Conservation (phyloP, 2,329 filamentous ascomycete species). For the Ascochyta koolunga region DNA sequence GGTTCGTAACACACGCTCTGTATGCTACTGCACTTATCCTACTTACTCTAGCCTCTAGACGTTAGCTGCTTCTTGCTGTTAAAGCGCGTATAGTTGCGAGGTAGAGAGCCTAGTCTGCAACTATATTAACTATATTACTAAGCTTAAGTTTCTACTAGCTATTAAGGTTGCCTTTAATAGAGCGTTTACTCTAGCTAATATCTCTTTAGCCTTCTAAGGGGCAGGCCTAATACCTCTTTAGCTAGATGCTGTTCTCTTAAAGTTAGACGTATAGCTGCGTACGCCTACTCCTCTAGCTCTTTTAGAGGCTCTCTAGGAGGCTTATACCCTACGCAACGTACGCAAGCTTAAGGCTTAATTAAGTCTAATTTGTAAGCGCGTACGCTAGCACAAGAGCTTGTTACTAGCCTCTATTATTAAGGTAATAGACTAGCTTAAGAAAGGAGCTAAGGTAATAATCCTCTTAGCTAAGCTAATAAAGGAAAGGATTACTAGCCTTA, state of each 20-base stretch:
- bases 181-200: background rate
- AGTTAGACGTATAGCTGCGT: background rate
- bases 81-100: slow-evolving; percentile 39
- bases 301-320: background rate
- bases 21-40: too few relatives aligned
- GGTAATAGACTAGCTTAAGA: too few relatives aligned
- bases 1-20: too few relatives aligned
- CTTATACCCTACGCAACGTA: background rate
- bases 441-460: too few relatives aligned
- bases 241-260: background rate
- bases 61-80: slow-evolving; percentile 45
- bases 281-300: background rate
- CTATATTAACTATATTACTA: too few relatives aligned
- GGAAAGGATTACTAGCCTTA: too few relatives aligned
- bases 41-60: too few relatives aligned
- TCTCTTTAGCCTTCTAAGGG: background rate
- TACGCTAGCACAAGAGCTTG: too few relatives aligned
- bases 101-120: slow-evolving; percentile 32
- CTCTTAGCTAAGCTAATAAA: too few relatives aligned
- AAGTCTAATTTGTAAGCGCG: too few relatives aligned
- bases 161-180: background rate
- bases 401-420: slow-evolving; percentile 15
- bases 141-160: slow-evolving; percentile 2
- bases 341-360: too few relatives aligned
- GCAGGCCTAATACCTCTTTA: background rate